Conservation (phyloP, 1,284 basidiomycete species). For the Irpex sp. region DNA sequence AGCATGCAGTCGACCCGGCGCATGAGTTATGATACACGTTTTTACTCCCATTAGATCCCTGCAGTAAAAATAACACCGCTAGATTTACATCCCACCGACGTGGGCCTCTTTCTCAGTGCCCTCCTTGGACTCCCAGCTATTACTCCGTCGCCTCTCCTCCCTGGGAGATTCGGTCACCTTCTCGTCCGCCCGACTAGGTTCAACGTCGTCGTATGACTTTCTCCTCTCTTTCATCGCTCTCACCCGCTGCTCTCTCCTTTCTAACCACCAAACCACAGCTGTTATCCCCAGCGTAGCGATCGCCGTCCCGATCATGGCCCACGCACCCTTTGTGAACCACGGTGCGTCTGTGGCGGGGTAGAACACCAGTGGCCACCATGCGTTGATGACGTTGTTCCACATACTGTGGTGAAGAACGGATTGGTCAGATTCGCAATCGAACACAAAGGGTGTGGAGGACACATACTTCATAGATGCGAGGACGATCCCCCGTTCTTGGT, state of each 20-base stretch:
- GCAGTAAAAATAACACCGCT: neutral
- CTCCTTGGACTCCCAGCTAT: neutral
- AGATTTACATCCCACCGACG: neutral
- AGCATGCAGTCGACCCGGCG: too few species aligned
- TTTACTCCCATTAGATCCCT: too few species aligned
- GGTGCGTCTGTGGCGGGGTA: constrained; percentile 67
- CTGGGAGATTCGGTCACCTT: neutral
- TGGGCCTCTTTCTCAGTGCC: neutral
- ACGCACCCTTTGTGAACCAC: constrained; percentile 59
- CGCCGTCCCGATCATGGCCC: constrained; percentile 59
- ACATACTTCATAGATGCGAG: constrained; percentile 67
- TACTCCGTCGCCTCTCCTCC: neutral
- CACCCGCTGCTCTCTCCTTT: constrained; percentile 37
- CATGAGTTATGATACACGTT: too few species aligned
- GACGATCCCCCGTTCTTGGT: constrained; percentile 63
- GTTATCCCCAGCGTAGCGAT: constrained; percentile 53
- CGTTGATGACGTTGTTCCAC: constrained; percentile 70
- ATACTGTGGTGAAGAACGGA: constrained; percentile 37
- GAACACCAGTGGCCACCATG: constrained; percentile 69
- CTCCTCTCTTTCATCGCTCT: constrained; percentile 5
- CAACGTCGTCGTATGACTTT: neutral
- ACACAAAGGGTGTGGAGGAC: neutral
- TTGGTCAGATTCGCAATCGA: neutral
- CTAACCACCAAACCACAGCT: constrained; percentile 53
- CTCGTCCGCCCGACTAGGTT: constrained; percentile 1